A percentile compares a stretch with the other conserved stretches of the same genome.
Conservation (phyloP, 2,329 filamentous ascomycete genomes). For the Elsinoe arachidis region DNA sequence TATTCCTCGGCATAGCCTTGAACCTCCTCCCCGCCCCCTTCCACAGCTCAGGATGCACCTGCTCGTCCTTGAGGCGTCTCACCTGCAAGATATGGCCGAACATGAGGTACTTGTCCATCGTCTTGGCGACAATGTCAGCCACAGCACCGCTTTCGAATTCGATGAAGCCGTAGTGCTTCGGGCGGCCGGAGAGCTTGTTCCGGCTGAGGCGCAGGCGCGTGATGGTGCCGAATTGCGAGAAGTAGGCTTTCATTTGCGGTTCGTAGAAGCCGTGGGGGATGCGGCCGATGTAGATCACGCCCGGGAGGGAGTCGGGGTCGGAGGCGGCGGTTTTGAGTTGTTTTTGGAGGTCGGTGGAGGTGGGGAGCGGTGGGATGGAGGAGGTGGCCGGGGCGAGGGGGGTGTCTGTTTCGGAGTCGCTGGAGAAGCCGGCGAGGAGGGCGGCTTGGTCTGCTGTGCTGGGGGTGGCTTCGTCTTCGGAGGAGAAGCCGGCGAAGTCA, state of each 20-base stretch:
- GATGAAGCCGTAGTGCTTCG: constrained; percentile 91
- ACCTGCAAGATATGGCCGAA: constrained; percentile 92
- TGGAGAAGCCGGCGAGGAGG: constrained; percentile 43
- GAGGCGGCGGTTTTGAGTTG: constrained; percentile 43
- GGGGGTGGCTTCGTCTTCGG: constrained; percentile 26
- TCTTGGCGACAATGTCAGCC: constrained; percentile 86
- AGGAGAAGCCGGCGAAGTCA: constrained; percentile 16
- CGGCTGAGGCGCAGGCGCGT: constrained; percentile 71
- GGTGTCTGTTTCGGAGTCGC: constrained; percentile 33
- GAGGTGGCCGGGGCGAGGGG: constrained; percentile 32
- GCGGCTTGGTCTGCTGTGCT: constrained; percentile 39
- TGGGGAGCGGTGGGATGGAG: constrained; percentile 27
- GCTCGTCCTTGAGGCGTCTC: constrained; percentile 64
- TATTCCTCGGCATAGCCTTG: constrained; percentile 80
- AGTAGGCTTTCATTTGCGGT: constrained; percentile 87
- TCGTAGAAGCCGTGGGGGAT: constrained; percentile 97
- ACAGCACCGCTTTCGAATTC: constrained; percentile 71
- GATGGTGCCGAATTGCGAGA: constrained; percentile 84
- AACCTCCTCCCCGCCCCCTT: constrained; percentile 85
- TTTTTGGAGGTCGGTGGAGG: constrained; percentile 27
- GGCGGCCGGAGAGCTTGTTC: constrained; percentile 82
- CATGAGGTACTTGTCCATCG: constrained; percentile 96
- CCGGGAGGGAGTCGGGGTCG: constrained; percentile 50
- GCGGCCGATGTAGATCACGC: constrained; percentile 81
- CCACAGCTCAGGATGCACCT: constrained; percentile 74